phyloP scores from a whole-genome alignment of 2,329 filamentous ascomycete species.

The Epichloe hybrida region DNA sequence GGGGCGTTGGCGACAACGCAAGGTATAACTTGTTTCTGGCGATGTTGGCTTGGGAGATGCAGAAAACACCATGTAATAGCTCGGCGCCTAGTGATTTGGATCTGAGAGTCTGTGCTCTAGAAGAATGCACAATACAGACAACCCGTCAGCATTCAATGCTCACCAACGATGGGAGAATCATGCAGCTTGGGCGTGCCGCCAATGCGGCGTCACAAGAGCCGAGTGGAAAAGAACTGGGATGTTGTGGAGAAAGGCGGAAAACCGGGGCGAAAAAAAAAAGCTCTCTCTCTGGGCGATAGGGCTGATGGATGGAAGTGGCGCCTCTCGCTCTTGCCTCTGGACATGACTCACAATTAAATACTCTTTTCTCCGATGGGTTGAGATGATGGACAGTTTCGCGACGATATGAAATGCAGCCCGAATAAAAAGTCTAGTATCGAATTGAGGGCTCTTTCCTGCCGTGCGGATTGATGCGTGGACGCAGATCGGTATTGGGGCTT shows the following conservation, averaged over 20 bases:
- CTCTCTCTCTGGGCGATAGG: background rate
- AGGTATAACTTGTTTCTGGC: background rate
- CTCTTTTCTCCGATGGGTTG: background rate
- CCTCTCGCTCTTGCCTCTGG: background rate
- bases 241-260: slow-evolving; percentile 1
- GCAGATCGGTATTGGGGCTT: background rate
- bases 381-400: background rate
- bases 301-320: background rate
- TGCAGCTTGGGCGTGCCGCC: background rate
- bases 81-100: background rate
- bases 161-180: background rate
- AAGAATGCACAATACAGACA: background rate
- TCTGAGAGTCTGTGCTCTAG: background rate
- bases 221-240: background rate
- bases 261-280: background rate
- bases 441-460: background rate
- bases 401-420: background rate
- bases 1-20: background rate
- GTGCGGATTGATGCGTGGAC: background rate
- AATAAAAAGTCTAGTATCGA: background rate
- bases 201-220: background rate
- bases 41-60: background rate
- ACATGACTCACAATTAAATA: background rate
- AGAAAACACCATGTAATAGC: background rate
- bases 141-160: background rate